A percentile compares a stretch with the other conserved stretches of the same genome.
These are phyloP conservation scores for Globisporangium carolinianum DNA, from an alignment of 352 stramenopile species.

Conservation along the genomic window DNA sequence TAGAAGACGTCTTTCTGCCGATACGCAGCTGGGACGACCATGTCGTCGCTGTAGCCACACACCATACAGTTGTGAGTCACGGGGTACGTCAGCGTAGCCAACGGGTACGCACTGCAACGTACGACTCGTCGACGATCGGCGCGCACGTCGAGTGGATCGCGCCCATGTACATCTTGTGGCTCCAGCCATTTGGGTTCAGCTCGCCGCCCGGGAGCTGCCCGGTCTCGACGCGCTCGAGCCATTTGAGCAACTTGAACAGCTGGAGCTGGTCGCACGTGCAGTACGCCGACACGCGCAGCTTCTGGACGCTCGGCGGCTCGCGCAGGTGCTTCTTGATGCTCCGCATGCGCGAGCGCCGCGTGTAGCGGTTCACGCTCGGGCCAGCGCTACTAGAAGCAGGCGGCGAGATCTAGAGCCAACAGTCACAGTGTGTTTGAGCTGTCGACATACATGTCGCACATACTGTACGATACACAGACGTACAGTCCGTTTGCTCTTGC, in stretches of 20 bases:
- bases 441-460: background rate
- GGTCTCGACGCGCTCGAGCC: constrained; percentile 75
- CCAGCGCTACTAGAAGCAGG: constrained; percentile 23
- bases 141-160: constrained; percentile 73
- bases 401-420: constrained; percentile 15
- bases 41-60: constrained; percentile 15
- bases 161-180: constrained; percentile 85
- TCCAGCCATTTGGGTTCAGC: constrained; percentile 72
- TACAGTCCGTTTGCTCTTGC: constrained; percentile 43
- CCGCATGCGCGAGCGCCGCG: constrained; percentile 70
- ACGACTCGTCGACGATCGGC: constrained; percentile 36
- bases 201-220: constrained; percentile 69
- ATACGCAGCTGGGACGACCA: constrained; percentile 37
- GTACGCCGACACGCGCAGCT: constrained; percentile 80
- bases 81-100: background rate
- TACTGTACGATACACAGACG: background rate
- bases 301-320: constrained; percentile 59
- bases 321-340: constrained; percentile 80
- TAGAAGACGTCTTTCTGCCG: constrained; percentile 84
- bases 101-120: constrained; percentile 1
- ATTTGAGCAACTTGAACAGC: constrained; percentile 85
- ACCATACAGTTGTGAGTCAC: too few relatives aligned
- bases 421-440: background rate
- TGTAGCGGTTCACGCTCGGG: constrained; percentile 64
- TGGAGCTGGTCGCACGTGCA: constrained; percentile 80